phyloP scores from a whole-genome alignment of 2,329 filamentous ascomycete genomes.

The Curvularia hawaiiensis region DNA sequence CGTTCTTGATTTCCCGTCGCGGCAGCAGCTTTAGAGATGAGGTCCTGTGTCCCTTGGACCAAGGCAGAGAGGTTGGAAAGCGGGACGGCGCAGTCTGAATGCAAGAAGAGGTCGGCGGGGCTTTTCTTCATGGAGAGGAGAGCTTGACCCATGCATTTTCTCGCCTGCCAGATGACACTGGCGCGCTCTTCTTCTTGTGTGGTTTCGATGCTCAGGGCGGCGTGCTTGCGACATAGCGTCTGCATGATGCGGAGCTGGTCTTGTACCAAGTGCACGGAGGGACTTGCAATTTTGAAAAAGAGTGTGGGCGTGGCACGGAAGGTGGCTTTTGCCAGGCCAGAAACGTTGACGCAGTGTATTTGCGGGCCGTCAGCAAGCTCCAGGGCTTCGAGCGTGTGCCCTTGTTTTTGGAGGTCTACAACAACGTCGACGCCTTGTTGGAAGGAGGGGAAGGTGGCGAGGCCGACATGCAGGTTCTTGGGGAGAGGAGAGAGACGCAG shows the following conservation, averaged over 20 bases:
- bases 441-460: conserved; percentile 66
- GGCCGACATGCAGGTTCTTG: conserved; percentile 76
- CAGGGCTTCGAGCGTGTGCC: conserved; percentile 83
- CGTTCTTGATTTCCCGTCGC: neutral
- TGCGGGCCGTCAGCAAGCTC: conserved; percentile 88
- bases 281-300: conserved; percentile 76
- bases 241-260: conserved; percentile 74
- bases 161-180: conserved; percentile 71
- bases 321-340: conserved; percentile 55
- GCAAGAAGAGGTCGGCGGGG: conserved; percentile 67
- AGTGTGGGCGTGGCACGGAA: conserved; percentile 72
- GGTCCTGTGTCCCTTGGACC: conserved; percentile 72
- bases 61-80: conserved; percentile 72
- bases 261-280: conserved; percentile 64
- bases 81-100: conserved; percentile 79
- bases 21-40: conserved; percentile 54
- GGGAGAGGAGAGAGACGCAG: conserved; percentile 82
- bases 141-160: conserved; percentile 74
- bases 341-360: conserved; percentile 72
- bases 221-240: conserved; percentile 59
- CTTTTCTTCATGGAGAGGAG: conserved; percentile 67
- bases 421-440: conserved; percentile 78
- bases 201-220: conserved; percentile 68
- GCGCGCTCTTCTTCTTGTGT: conserved; percentile 65
- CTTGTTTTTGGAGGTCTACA: conserved; percentile 73